Conservation (phyloP, 805 yeast genomes). For the Saturnispora bothae region DNA sequence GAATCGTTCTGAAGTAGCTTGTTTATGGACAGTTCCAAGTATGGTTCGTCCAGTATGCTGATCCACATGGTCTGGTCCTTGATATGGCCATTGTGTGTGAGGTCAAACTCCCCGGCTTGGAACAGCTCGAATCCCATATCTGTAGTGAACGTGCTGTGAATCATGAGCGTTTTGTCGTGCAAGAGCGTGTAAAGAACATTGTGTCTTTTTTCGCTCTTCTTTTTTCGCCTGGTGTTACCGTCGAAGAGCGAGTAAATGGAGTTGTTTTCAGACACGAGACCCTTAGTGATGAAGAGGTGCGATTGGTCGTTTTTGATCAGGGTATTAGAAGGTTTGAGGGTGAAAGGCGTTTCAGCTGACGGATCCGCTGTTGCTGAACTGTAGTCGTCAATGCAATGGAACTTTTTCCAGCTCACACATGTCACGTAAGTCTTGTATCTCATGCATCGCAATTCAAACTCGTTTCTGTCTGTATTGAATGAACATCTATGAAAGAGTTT, state of each 20-base stretch:
- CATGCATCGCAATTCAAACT: constrained; percentile 59
- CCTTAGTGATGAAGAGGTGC: constrained; percentile 4
- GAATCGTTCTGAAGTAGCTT: constrained; percentile 12
- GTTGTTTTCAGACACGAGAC: constrained; percentile 3
- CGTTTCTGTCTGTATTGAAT: constrained; percentile 51
- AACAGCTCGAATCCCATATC: constrained; percentile 44
- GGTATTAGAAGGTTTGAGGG: constrained; percentile 22
- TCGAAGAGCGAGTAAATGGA: constrained; percentile 4
- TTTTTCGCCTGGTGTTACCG: background rate
- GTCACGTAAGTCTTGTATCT: constrained; percentile 55
- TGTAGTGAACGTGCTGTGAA: constrained; percentile 58
- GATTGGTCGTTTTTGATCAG: constrained; percentile 18
- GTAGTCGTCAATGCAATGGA: constrained; percentile 8
- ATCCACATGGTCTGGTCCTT: constrained; percentile 11
- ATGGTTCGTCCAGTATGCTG: constrained; percentile 29
- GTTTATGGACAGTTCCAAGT: constrained; percentile 23
- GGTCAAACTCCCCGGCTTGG: constrained; percentile 42
- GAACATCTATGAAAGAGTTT: constrained; percentile 72
- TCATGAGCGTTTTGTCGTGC: constrained; percentile 45
- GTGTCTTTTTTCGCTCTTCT: constrained; percentile 27
- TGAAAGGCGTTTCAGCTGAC: constrained; percentile 11
- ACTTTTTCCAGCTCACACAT: constrained; percentile 45
- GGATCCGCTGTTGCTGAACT: background rate
- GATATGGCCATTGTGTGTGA: constrained; percentile 21
- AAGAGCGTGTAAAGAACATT: constrained; percentile 58